Conservation (phyloP, 495 filamentous ascomycete species). For the Aspergillus ostianus region DNA sequence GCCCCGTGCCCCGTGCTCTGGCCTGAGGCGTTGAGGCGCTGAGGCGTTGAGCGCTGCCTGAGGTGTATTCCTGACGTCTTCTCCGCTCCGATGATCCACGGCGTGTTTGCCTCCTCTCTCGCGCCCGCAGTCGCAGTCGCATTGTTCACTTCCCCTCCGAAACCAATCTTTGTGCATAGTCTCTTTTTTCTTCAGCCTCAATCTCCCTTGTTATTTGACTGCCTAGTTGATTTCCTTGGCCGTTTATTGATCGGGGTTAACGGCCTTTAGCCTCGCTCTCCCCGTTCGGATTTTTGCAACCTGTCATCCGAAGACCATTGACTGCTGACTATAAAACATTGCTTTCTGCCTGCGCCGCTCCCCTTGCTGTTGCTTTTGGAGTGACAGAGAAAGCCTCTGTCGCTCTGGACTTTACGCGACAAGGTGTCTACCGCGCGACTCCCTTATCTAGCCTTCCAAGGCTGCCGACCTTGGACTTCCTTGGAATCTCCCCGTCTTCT, state of each 20-base stretch:
- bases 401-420: conserved; percentile 19
- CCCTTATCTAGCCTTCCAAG: conserved; percentile 15
- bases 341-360: conserved; percentile 9
- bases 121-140: not conserved
- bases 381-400: conserved; percentile 27
- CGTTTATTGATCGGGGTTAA: conserved; percentile 21
- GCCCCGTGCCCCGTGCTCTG: not conserved
- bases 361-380: conserved; percentile 11
- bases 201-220: conserved; percentile 8
- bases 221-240: conserved; percentile 4
- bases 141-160: not conserved
- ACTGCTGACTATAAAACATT: not conserved
- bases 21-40: too few species aligned
- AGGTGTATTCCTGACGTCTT: conserved; percentile 1
- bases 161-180: not conserved
- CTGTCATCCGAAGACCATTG: conserved; percentile 4
- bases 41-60: not conserved
- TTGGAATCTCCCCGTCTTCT: conserved; percentile 16
- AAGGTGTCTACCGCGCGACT: conserved; percentile 28
- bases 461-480: conserved; percentile 22
- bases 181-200: conserved; percentile 4
- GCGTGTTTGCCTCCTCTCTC: not conserved
- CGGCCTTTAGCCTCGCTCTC: conserved; percentile 17
- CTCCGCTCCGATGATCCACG: not conserved
- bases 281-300: conserved; percentile 11